A percentile compares a stretch with the other conserved stretches of the same genome.
Conservation (phyloP, 768 basidiomycete genomes). For the Suillus subalutaceus region DNA sequence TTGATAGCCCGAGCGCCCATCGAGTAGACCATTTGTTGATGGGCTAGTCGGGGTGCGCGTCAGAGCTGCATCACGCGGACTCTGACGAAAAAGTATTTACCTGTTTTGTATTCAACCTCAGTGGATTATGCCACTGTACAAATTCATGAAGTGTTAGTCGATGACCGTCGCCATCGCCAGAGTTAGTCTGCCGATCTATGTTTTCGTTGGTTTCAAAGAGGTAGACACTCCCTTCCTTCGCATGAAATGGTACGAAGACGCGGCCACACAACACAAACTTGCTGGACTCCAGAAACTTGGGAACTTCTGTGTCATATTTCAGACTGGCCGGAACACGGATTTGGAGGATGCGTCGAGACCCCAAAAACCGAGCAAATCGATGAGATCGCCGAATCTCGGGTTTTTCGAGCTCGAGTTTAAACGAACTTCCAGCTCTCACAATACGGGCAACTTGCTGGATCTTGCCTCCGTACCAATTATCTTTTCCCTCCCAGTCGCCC, state of each 20-base stretch:
- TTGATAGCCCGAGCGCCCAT: slow-evolving; percentile 67
- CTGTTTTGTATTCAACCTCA: slow-evolving; percentile 55
- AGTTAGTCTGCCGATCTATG: slow-evolving; percentile 38
- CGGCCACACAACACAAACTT: slow-evolving; percentile 70
- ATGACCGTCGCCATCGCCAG: slow-evolving; percentile 48
- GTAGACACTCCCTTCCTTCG: slow-evolving; percentile 65
- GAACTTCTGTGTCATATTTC: slow-evolving; percentile 23
- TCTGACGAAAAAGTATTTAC: slow-evolving; percentile 37
- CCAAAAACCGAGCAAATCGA: slow-evolving; percentile 65
- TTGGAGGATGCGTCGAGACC: slow-evolving; percentile 65
- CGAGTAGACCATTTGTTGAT: slow-evolving; percentile 70
- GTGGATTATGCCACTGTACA: slow-evolving; percentile 67
- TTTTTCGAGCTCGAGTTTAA: slow-evolving; percentile 50
- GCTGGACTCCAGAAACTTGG: slow-evolving; percentile 39
- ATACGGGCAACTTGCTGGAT: slow-evolving; percentile 61
- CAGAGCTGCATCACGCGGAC: not conserved
- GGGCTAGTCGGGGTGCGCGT: slow-evolving; percentile 42
- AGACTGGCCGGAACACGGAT: slow-evolving; percentile 49
- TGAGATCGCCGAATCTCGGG: slow-evolving; percentile 64
- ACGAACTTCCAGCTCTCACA: slow-evolving; percentile 24
- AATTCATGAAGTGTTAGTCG: slow-evolving; percentile 54
- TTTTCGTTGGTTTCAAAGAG: slow-evolving; percentile 62
- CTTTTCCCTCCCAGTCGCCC: slow-evolving; percentile 52
- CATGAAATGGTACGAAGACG: slow-evolving; percentile 60
- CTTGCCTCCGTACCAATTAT: slow-evolving; percentile 69